phyloP scores from a whole-genome alignment of 768 basidiomycete species.

The Hemileccinum impolitum region DNA sequence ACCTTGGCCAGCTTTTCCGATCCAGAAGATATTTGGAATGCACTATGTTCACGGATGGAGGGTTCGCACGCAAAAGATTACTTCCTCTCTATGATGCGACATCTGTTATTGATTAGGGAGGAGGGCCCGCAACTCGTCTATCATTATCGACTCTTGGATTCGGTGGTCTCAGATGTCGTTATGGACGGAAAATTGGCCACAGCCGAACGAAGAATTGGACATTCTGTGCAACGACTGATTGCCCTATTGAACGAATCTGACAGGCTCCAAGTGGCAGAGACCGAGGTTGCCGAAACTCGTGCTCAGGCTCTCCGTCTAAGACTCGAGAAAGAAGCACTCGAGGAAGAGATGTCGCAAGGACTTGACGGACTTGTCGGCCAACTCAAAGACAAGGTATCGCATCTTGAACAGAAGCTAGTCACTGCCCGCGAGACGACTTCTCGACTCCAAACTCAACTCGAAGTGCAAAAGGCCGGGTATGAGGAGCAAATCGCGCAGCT shows the following conservation, averaged over 20 bases:
- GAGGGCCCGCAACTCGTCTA: constrained; percentile 82
- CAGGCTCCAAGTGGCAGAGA: constrained; percentile 69
- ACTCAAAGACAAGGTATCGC: constrained; percentile 66
- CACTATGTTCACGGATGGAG: constrained; percentile 71
- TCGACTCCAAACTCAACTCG: constrained; percentile 73
- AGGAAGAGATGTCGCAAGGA: constrained; percentile 78
- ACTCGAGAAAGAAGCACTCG: constrained; percentile 78
- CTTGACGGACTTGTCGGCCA: constrained; percentile 81
- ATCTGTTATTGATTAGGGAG: constrained; percentile 85
- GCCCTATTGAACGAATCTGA: constrained; percentile 90
- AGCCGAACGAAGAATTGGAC: constrained; percentile 80
- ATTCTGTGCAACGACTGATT: constrained; percentile 85
- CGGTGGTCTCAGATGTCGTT: constrained; percentile 85
- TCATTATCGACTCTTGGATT: constrained; percentile 89
- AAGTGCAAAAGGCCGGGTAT: constrained; percentile 71
- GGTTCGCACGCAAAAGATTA: constrained; percentile 78
- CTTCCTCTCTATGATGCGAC: constrained; percentile 92
- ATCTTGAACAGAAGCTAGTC: constrained; percentile 72
- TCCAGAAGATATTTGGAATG: constrained; percentile 84
- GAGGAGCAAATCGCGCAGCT: constrained; percentile 86
- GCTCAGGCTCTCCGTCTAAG: constrained; percentile 60
- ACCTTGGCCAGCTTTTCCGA: constrained; percentile 74
- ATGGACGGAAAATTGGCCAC: constrained; percentile 87
- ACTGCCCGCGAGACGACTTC: constrained; percentile 77
- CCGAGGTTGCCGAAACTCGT: constrained; percentile 71